Base-by-base conservation (phyloP, 106 monocot species). In the Dioscorea zingiberensis region DNA sequence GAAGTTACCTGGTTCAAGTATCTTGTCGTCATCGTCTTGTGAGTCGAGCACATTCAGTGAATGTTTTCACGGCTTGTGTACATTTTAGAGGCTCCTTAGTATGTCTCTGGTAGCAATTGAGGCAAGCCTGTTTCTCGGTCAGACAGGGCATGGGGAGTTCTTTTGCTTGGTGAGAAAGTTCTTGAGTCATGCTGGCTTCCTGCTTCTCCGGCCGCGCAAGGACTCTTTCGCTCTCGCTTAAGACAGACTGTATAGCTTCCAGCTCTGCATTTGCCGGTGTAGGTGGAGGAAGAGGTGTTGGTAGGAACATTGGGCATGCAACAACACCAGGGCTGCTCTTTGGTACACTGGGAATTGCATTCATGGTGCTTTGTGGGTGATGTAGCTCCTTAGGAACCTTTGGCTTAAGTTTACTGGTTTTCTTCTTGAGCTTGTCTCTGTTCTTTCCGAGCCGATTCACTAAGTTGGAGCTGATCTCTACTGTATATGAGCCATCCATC, bases 141-240 rank as follows among this genome's bases (percentile, higher is more conserved):
- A 75, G 45, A 59, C 95, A 97, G 6, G 81, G 88, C 56, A 71
- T 65, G 15, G 85, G 82, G 1, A 97, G 78, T 60, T 91, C 95
- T 59, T 91, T 97, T 9, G 95, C 80, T 69, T 83, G 80, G 59
- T 86, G 73, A 22, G 71, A 79, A 24, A 97, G 85, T 68, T 85
- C 88, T 27, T 83, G 64, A 24, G 65, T 66, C 85, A 85, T 91
- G 55, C 71, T 69, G 15, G 72, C 69, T 55, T 91, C 88, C 71
- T 88, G 73, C 72, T 81, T 79, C 71, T 85, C 73, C 63, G 91
- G 53, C 55, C 81, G 83, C 59, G 83, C 88, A 47, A 91, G 32
- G 11, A 74, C 71, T 22, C 60, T 74, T 49, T 91, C 85, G 26
- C 95, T 91, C 68, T 97, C 83, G 54, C 73, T 60, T 16, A 87